phyloP scores from a whole-genome alignment of 805 yeast genomes.

The Clavispora fructus region DNA sequence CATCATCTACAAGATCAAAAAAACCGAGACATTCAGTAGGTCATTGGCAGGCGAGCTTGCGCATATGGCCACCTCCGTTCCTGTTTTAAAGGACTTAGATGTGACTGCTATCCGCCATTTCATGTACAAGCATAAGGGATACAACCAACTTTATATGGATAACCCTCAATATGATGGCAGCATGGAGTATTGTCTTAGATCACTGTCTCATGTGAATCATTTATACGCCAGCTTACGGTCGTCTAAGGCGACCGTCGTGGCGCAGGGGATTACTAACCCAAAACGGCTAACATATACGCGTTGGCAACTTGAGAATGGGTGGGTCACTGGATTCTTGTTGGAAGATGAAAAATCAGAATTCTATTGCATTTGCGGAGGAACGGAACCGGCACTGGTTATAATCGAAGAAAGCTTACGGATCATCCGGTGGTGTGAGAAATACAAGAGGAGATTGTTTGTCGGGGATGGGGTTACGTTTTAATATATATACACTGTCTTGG shows the following conservation, averaged over 20 bases:
- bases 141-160: constrained; percentile 60
- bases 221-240: constrained; percentile 27
- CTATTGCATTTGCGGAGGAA: constrained; percentile 38
- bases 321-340: constrained; percentile 34
- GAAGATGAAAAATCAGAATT: constrained; percentile 30
- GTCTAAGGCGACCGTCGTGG: constrained; percentile 21
- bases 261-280: constrained; percentile 19
- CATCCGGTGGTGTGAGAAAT: constrained; percentile 69
- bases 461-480: constrained; percentile 46
- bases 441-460: constrained; percentile 67
- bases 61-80: constrained; percentile 9
- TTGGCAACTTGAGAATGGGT: constrained; percentile 25
- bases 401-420: constrained; percentile 59
- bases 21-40: constrained; percentile 16
- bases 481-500: neutral
- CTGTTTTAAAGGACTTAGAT: constrained; percentile 19
- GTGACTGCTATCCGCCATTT: constrained; percentile 62
- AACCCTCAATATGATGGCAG: constrained; percentile 17
- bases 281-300: constrained; percentile 43
- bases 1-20: constrained; percentile 35
- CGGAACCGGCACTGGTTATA: constrained; percentile 50
- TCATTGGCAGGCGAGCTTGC: constrained; percentile 20
- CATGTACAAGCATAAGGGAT: constrained; percentile 64
- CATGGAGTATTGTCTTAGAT: constrained; percentile 17
- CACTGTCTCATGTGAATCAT: constrained; percentile 34